These are phyloP conservation scores for Paramecium tetraurelia DNA, from an alignment of 73 alveolate species.

Conservation along the genomic window DNA sequence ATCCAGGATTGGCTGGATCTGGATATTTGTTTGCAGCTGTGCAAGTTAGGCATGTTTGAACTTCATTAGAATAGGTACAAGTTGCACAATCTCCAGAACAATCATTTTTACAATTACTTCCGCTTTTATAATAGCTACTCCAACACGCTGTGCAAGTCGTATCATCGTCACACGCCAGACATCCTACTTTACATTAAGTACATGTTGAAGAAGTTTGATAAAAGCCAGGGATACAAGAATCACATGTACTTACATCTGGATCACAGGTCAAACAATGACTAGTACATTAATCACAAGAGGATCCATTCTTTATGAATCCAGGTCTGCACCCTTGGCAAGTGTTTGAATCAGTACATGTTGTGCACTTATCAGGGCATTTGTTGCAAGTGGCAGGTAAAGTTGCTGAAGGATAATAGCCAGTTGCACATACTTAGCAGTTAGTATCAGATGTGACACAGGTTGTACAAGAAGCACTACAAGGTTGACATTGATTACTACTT, in stretches of 20 bases:
- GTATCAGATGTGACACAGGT: neutral
- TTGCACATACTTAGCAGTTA: neutral
- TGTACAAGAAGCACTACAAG: neutral
- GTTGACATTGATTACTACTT: neutral
- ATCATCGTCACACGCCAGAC: neutral
- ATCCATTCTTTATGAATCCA: neutral
- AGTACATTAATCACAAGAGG: neutral
- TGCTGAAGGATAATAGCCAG: neutral
- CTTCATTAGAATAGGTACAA: neutral
- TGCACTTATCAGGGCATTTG: neutral
- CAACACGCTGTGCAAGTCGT: neutral
- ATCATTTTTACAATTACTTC: neutral
- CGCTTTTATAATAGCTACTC: neutral
- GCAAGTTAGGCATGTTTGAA: neutral
- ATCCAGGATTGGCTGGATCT: neutral
- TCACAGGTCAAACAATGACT: neutral
- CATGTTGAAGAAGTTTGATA: neutral
- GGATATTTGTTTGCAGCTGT: neutral
- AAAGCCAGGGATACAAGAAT: neutral
- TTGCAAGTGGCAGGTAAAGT: neutral
- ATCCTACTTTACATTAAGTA: neutral
- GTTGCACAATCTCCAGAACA: neutral
- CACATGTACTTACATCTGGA: neutral
- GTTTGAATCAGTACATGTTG: neutral
- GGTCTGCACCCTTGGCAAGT: neutral